Percentiles rank a stretch among this genome's conserved stretches.
Evolutionary conservation across 75 land plant genomes (phyloP).

Genomic region (Gnetum montanum): DNA sequence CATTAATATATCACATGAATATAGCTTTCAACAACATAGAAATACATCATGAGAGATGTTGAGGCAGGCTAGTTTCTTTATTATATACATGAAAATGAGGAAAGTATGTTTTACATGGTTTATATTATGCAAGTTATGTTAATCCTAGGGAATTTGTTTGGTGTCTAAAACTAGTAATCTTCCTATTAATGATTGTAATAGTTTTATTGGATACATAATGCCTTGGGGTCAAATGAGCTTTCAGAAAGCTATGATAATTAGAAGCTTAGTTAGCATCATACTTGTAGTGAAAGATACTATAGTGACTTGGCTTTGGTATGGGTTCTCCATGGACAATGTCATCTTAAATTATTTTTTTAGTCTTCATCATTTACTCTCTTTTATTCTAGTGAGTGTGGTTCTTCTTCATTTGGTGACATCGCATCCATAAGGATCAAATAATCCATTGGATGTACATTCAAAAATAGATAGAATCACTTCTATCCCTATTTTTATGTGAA

Average conservation of each 20-base stretch:
- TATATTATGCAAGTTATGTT: background rate
- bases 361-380: too few species aligned
- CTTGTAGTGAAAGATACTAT: too few species aligned
- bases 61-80: constrained; percentile 1
- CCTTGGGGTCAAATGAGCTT: too few species aligned
- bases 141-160: background rate
- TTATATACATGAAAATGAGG: constrained; percentile 6
- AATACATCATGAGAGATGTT: constrained; percentile 6
- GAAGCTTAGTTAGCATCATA: too few species aligned
- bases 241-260: too few species aligned
- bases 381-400: too few species aligned
- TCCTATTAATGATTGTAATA: background rate
- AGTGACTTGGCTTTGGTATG: too few species aligned
- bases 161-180: background rate
- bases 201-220: background rate
- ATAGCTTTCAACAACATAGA: background rate
- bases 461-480: constrained; percentile 28
- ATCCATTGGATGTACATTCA: constrained; percentile 31
- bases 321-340: too few species aligned
- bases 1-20: background rate
- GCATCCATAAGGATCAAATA: constrained; percentile 27
- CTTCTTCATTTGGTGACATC: too few species aligned
- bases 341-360: too few species aligned
- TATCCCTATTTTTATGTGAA: constrained; percentile 25
- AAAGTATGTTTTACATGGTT: background rate